These are phyloP conservation scores for Aspergillus sp. DNA, from an alignment of 2,329 filamentous ascomycete genomes.

Conservation along the genomic window DNA sequence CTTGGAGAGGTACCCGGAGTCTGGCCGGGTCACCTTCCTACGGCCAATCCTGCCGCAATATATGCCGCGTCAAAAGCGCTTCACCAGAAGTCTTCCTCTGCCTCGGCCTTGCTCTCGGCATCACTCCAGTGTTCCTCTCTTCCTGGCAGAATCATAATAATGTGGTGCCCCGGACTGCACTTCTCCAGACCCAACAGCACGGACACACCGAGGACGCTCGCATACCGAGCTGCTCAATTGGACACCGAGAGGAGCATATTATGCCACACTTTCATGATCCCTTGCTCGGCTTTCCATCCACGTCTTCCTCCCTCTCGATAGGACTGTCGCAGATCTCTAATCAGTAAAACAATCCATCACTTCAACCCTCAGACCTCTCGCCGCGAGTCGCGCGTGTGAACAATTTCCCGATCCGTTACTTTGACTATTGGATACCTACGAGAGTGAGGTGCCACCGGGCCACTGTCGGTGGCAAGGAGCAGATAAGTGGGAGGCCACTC, in stretches of 20 bases:
- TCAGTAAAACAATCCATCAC: background rate
- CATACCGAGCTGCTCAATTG: background rate
- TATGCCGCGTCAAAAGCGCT: constrained; percentile 17
- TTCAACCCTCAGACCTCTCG: background rate
- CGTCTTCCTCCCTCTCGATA: background rate
- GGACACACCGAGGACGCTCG: background rate
- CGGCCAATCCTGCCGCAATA: background rate
- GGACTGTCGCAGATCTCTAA: constrained; percentile 7
- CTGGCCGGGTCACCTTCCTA: background rate
- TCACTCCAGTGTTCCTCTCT: background rate
- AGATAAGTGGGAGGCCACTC: background rate
- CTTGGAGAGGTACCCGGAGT: constrained; percentile 3
- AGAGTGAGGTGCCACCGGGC: background rate
- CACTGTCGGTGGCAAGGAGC: background rate
- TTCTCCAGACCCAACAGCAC: constrained; percentile 7
- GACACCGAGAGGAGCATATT: background rate
- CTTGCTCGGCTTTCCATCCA: background rate
- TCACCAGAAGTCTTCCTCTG: background rate
- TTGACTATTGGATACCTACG: background rate
- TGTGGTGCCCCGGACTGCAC: background rate
- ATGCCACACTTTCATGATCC: background rate
- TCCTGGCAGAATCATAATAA: background rate
- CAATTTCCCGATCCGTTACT: background rate
- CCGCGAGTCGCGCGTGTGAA: background rate
- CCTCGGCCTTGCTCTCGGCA: background rate